A percentile compares a stretch with the other conserved stretches of the same genome.
Conservation (phyloP, 768 basidiomycete genomes). For the Fomitopsis pulvina region DNA sequence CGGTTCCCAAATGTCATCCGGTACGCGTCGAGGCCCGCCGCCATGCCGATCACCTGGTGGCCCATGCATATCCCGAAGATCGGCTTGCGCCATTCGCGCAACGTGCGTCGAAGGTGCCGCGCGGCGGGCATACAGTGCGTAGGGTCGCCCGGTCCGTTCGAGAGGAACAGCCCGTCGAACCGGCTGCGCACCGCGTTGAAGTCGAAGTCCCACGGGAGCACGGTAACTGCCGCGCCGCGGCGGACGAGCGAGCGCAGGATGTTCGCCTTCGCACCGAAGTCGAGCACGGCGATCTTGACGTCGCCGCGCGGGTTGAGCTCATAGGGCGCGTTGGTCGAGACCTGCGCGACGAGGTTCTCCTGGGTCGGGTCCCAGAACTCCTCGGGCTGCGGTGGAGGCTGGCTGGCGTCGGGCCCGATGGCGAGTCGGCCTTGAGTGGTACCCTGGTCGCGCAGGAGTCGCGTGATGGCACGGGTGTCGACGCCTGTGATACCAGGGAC, state of each 20-base stretch:
- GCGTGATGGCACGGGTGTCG: slow-evolving; percentile 95
- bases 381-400: slow-evolving; percentile 49
- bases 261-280: slow-evolving; percentile 97
- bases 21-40: slow-evolving; percentile 93
- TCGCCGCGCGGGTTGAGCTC: slow-evolving; percentile 81
- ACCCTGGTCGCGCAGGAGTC: slow-evolving; percentile 90
- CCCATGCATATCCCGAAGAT: slow-evolving; percentile 99
- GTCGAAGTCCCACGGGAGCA: slow-evolving; percentile 96
- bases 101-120: slow-evolving; percentile 68
- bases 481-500: slow-evolving; percentile 95
- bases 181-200: slow-evolving; percentile 88
- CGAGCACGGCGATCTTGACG: slow-evolving; percentile 90
- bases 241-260: slow-evolving; percentile 89
- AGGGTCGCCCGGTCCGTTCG: slow-evolving; percentile 97
- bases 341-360: slow-evolving; percentile 92
- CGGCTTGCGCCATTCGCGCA: slow-evolving; percentile 87
- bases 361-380: slow-evolving; percentile 90
- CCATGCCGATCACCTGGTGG: slow-evolving; percentile 96
- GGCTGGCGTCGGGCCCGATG: slow-evolving; percentile 63
- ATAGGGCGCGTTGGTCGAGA: slow-evolving; percentile 82
- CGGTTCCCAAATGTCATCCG: slow-evolving; percentile 99
- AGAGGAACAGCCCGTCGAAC: slow-evolving; percentile 92
- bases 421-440: slow-evolving; percentile 92
- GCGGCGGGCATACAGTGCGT: slow-evolving; percentile 83
- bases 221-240: slow-evolving; percentile 88